Percentiles rank a stretch among this genome's conserved stretches.
Evolutionary conservation across 2,329 filamentous ascomycete species (phyloP).

Genomic region (Calonectria ilicicola): DNA sequence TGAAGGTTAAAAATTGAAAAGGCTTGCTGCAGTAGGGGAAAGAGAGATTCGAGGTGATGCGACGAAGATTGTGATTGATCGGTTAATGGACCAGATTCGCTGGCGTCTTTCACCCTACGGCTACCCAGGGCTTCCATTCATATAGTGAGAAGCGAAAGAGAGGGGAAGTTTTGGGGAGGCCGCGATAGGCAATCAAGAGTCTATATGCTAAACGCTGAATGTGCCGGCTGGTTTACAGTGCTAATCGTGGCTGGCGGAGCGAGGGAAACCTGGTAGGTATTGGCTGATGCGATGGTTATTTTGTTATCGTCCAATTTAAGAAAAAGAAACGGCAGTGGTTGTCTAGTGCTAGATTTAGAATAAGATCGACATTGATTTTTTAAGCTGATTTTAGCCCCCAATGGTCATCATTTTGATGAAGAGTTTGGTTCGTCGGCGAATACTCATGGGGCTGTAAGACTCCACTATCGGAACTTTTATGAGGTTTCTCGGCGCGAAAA

Average conservation of each 20-base stretch:
- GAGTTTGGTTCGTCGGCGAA: neutral
- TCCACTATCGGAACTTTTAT: neutral
- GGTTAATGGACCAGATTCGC: too few relatives aligned
- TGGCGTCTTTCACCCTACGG: neutral
- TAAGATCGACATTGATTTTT: neutral
- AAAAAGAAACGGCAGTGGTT: neutral
- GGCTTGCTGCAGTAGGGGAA: neutral
- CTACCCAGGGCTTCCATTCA: neutral
- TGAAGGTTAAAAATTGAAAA: conserved; percentile 1
- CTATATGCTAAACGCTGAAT: too few relatives aligned
- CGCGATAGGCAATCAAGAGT: neutral
- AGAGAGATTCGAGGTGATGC: neutral
- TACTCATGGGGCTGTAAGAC: neutral
- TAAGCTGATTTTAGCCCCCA: neutral
- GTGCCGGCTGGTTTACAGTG: too few relatives aligned
- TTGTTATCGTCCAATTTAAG: neutral
- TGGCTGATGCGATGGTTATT: neutral
- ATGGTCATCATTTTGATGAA: neutral
- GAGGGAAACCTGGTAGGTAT: neutral
- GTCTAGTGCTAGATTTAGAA: neutral
- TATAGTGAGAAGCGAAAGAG: neutral
- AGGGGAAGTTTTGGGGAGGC: neutral
- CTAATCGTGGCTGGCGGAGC: too few relatives aligned
- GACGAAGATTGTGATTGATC: neutral
- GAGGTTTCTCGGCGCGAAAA: neutral